A percentile compares a stretch with the other conserved stretches of the same genome.
These are phyloP conservation scores for Epichloe sylvatica DNA, from an alignment of 2,329 filamentous ascomycete genomes.

Conservation along the genomic window DNA sequence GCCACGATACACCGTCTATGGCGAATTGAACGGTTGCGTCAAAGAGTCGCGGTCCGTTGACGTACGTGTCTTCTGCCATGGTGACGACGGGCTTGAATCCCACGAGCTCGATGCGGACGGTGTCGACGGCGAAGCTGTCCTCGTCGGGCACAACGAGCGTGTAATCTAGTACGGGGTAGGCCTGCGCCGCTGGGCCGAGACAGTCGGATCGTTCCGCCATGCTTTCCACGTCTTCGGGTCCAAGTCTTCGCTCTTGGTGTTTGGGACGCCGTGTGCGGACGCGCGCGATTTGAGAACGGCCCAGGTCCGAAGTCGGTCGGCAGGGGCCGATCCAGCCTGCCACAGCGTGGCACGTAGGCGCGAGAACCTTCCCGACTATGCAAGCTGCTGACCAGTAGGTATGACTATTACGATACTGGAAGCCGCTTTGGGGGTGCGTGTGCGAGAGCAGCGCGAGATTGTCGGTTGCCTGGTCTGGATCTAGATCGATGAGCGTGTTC, in stretches of 20 bases:
- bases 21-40: slow-evolving; percentile 51
- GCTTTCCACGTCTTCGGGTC: slow-evolving; percentile 44
- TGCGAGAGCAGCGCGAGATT: slow-evolving; percentile 54
- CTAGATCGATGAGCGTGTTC: slow-evolving; percentile 64
- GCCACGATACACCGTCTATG: slow-evolving; percentile 49
- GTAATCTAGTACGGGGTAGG: slow-evolving; percentile 56
- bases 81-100: slow-evolving; percentile 36
- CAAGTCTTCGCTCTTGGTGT: slow-evolving; percentile 31
- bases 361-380: slow-evolving; percentile 63
- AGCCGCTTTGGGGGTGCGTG: slow-evolving; percentile 54
- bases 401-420: slow-evolving; percentile 60
- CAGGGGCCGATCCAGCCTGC: slow-evolving; percentile 65
- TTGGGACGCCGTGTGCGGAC: slow-evolving; percentile 47
- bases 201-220: slow-evolving; percentile 57
- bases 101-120: slow-evolving; percentile 56
- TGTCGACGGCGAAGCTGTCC: slow-evolving; percentile 44
- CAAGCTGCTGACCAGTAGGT: slow-evolving; percentile 64
- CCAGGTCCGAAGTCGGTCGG: slow-evolving; percentile 51
- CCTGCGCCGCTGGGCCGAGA: slow-evolving; percentile 47
- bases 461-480: slow-evolving; percentile 52
- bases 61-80: slow-evolving; percentile 11
- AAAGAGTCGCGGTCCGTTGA: slow-evolving; percentile 31
- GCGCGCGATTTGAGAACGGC: slow-evolving; percentile 54
- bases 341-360: slow-evolving; percentile 54
- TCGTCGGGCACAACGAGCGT: slow-evolving; percentile 44